A percentile compares a stretch with the other conserved stretches of the same genome.
These are phyloP conservation scores for Tritrichomonas foetus DNA, from an alignment of 208 protist species.

Conservation along the genomic window DNA sequence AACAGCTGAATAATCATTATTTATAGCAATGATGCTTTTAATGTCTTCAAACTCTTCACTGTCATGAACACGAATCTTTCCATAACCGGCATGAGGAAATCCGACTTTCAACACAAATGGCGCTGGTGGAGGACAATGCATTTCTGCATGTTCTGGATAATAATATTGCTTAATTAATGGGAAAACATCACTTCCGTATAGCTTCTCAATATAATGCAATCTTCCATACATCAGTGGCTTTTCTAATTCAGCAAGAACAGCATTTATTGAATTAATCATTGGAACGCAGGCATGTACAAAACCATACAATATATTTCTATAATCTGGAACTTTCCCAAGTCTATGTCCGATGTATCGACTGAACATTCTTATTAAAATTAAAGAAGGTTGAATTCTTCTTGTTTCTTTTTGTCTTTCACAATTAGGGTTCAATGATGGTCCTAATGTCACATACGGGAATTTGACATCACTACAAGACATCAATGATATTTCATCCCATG, in stretches of 20 bases:
- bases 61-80: slow-evolving; percentile 48
- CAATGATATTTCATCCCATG: background rate
- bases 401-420: background rate
- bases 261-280: background rate
- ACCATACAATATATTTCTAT: background rate
- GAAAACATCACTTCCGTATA: background rate
- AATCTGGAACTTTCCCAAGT: background rate
- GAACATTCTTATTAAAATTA: background rate
- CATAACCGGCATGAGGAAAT: slow-evolving; percentile 45
- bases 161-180: background rate
- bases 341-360: background rate
- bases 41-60: slow-evolving; percentile 46
- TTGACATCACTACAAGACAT: background rate
- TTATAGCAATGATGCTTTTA: slow-evolving; percentile 42
- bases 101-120: background rate
- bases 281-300: background rate
- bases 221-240: background rate
- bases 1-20: slow-evolving; percentile 48
- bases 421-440: background rate
- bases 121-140: background rate
- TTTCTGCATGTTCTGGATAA: background rate
- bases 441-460: background rate
- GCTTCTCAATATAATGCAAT: background rate
- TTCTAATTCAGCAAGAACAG: background rate
- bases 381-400: background rate